Base-by-base conservation (phyloP, 1,139 yeast genomes). In the Lodderomyces metapsilosis region DNA sequence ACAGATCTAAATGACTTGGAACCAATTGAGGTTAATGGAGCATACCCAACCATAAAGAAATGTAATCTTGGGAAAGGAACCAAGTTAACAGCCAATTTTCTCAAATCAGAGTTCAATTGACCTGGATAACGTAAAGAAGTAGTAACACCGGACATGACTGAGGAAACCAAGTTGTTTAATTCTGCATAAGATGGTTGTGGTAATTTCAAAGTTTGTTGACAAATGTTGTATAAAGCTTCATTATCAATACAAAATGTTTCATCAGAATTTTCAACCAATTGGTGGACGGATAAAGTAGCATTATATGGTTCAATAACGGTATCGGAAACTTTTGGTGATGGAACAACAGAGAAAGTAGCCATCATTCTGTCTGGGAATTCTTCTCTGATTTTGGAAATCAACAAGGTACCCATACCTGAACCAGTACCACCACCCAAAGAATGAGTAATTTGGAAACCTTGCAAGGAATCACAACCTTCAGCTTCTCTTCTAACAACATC, bases 381-480 rank as follows among this genome's bases (percentile, higher is more conserved):
- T 63, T 88, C 95, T 65, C 89, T 80, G 57, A 87, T 84, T 59
- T 82, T 83, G 44, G 88, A 79, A 54, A 87, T 80, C 58, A 87
- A 75, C 53, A 88, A 68, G 36, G 96, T 87, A 59, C 96, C 96
- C 91, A 88, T 83, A 68, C 96, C 96, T 27, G 95, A 87, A 59
- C 96, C 96, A 42, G 96, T 88, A 74, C 96, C 96, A 68, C 96
- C 96, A 66, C 96, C 96, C 49, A 88, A 77, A 34, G 96, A 88
- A 66, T 88, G 96, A 42, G 96, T 81, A 59, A 88, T 84, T 70
- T 88, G 96, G 80, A 88, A 88, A 54, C 96, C 96, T 71, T 88
- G 96, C 55, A 88, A 76, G 48, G 95, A 84, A 64, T 88, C 96
- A 65, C 95, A 82, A 34, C 85, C 86, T 71, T 88, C 96, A 25